A percentile compares a stretch with the other conserved stretches of the same genome.
Evolutionary conservation across 768 basidiomycete genomes (phyloP).

Genomic region (Tricholoma hemisulphureum): DNA sequence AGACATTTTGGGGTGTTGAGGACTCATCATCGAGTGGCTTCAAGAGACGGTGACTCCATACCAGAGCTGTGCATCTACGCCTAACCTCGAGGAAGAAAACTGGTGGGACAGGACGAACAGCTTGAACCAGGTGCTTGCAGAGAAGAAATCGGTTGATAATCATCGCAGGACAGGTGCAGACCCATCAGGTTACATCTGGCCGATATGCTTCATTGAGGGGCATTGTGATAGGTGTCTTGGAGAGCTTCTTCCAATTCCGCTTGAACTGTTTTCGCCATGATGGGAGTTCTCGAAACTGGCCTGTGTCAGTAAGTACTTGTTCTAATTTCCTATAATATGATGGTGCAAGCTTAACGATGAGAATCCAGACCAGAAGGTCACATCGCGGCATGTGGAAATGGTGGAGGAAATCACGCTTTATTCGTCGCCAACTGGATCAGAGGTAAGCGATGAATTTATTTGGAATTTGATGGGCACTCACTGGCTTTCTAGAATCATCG

Average conservation of each 20-base stretch:
- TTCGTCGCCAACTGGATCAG: conserved; percentile 29
- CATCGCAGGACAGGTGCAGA: conserved; percentile 8
- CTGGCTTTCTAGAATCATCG: conserved; percentile 31
- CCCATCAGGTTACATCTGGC: conserved; percentile 12
- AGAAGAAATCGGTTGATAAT: not conserved
- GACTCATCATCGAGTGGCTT: conserved; percentile 3
- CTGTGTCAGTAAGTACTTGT: not conserved
- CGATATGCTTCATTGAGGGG: conserved; percentile 17
- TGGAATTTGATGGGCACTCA: conserved; percentile 9
- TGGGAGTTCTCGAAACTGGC: conserved; percentile 9
- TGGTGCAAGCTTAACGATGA: conserved; percentile 26
- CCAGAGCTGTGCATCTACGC: conserved; percentile 6
- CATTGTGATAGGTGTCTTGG: conserved; percentile 14
- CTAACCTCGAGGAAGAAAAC: conserved; percentile 18
- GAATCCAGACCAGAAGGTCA: conserved; percentile 33
- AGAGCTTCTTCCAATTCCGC: conserved; percentile 13
- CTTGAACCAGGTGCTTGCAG: conserved; percentile 19
- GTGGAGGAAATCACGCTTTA: conserved; percentile 34
- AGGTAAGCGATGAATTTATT: not conserved
- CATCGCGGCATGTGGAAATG: conserved; percentile 31
- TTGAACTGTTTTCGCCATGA: conserved; percentile 19
- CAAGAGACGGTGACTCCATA: conserved; percentile 17
- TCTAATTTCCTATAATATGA: not conserved
- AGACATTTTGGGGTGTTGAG: not conserved
- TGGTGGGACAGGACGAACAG: conserved; percentile 13